Evolutionary conservation across 2,329 filamentous ascomycete genomes (phyloP), one percentile per base, ranked within the genome.

Genomic region (Aureobasidium sp.): DNA sequence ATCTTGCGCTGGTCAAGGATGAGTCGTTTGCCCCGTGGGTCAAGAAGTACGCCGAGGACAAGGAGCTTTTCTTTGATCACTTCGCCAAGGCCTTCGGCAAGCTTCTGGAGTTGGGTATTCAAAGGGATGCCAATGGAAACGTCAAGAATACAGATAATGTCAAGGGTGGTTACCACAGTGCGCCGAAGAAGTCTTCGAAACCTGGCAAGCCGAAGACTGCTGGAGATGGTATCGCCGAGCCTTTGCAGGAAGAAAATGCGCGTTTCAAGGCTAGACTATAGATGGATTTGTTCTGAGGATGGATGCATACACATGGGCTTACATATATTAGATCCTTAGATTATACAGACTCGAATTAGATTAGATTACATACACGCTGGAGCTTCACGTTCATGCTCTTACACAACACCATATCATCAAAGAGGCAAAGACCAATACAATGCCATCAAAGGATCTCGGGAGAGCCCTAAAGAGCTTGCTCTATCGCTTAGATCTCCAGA

Each of bases 21-120:
- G 70, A 76, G 2, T 69, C 66, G 6, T 87, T 87, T 69, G 70
- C 75, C 20, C 73, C 74, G 7, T 87, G 81, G 79, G 84, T 87
- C 13, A 76, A 84, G 70, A 69, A 75, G 64, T 87, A 87, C 68
- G 83, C 84, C 4, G 74, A 79, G 55, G 83, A 87, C 67, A 85
- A 85, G 71, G 83, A 86, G 0, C 64, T 78, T 48, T 87, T 87
- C 75, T 87, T 85, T 67, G 77, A 77, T 50, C 79, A 87, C 69
- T 87, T 87, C 67, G 69, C 78, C 15, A 78, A 77, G 63, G 84
- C 78, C 0, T 87, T 87, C 70, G 79, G 76, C 12, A 86, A 86
- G 73, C 68, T 87, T 70, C 68, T 87, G 57, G 84, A 87, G 72
- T 71, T 87, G 65, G 84, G 84, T 0, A 84, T 87, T 62, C 68